Base-by-base conservation (phyloP, 176 grass and related monocot genomes). In the Elymus sibiricus region DNA sequence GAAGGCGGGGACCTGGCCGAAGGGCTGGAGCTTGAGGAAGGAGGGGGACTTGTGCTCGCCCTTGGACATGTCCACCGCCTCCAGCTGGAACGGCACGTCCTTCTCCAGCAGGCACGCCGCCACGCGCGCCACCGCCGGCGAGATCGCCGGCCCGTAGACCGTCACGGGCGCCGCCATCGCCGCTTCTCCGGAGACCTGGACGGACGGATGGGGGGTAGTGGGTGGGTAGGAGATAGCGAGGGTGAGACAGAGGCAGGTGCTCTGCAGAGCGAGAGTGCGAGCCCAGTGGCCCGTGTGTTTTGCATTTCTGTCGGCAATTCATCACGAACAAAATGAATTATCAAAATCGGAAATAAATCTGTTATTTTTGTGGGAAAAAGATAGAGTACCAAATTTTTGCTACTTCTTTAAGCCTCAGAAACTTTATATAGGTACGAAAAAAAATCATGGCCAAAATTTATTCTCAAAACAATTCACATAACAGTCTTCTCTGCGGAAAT, bases 1-100 rank as follows among this genome's bases (percentile, higher is more conserved):
- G 89, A 98, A 98, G 27, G 91, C 95, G 26, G 95, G 95, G 43
- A 98, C 93, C 74, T 98, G 95, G 77, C 95, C 91, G 82, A 98
- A 98, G 65, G 95, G 93, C 85, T 98, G 95, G 76, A 95, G 82
- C 88, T 98, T 98, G 61, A 98, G 91, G 86, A 90, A 98, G 59
- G 92, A 92, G 15, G 91, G 89, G 51, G 93, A 95, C 69, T 92
- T 95, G 89, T 98, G 93, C 87, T 95, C 89, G 63, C 87, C 93
- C 84, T 95, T 98, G 93, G 95, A 84, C 93, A 98, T 95, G 89
- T 95, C 91, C 47, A 98, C 77, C 80, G 74, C 77, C 79, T 84
- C 80, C 32, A 98, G 88, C 85, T 89, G 78, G 89, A 95, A 93
- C 2, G 85, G 77, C 80, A 98, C 85, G 22, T 93, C 91, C 95